Conservation (phyloP, 192 early-diverging fungal genomes). For the Entomortierella beljakovae region DNA sequence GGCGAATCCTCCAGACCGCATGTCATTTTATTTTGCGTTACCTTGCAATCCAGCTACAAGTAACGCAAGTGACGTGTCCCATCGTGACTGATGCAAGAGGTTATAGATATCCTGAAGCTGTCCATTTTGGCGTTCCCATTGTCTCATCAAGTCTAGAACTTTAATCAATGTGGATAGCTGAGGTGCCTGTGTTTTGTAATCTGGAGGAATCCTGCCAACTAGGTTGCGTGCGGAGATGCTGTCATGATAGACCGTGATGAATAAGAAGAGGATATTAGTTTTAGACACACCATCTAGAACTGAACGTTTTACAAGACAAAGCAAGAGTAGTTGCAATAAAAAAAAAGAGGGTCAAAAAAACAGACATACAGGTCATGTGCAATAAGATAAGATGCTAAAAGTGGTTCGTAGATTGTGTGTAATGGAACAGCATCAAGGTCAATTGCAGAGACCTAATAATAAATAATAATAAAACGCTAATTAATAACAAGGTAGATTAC, state of each 20-base stretch:
- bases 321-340: no score
- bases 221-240: constrained; percentile 43
- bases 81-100: constrained; percentile 41
- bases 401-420: constrained; percentile 45
- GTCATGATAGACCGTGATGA: not conserved
- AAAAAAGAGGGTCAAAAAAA: no score
- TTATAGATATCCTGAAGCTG: constrained; percentile 40
- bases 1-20: not conserved
- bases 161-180: constrained; percentile 32
- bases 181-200: constrained; percentile 25
- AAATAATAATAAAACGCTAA: not conserved
- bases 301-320: not conserved
- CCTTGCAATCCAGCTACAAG: constrained; percentile 46
- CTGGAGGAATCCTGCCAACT: constrained; percentile 28
- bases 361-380: constrained; percentile 44
- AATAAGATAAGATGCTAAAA: constrained; percentile 39
- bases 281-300: not conserved
- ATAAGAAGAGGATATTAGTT: not conserved
- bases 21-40: not conserved
- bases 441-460: constrained; percentile 36
- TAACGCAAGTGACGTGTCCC: constrained; percentile 35
- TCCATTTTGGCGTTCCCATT: constrained; percentile 51
- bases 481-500: no score
- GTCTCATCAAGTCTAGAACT: constrained; percentile 31
- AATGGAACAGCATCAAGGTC: constrained; percentile 48